These are phyloP conservation scores for Fomitopsis pulvina DNA, from an alignment of 768 basidiomycete genomes.

Conservation along the genomic window DNA sequence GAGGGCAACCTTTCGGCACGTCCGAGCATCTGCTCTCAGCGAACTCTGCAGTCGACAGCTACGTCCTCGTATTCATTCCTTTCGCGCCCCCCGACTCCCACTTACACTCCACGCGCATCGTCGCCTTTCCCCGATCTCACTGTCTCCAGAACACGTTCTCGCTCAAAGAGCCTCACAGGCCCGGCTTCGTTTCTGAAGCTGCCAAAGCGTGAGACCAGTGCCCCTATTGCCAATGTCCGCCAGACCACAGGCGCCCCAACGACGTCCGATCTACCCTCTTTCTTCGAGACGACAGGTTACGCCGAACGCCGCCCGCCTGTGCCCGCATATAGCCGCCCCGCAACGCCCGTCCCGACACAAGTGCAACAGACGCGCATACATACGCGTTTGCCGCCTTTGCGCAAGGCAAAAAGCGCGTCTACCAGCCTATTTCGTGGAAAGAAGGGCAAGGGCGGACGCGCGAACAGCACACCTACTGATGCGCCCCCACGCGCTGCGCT, in stretches of 20 bases:
- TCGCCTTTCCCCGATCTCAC: conserved; percentile 8
- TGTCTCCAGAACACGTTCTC: conserved; percentile 7
- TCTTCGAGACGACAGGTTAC: conserved; percentile 15
- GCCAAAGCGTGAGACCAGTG: conserved; percentile 5
- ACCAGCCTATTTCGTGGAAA: conserved; percentile 1
- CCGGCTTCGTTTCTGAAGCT: conserved; percentile 7
- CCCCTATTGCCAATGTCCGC: conserved; percentile 4
- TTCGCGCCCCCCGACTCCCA: conserved; percentile 7
- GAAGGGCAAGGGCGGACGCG: background rate
- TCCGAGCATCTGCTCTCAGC: conserved; percentile 11
- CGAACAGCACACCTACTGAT: background rate
- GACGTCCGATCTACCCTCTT: conserved; percentile 7
- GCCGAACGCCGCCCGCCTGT: background rate
- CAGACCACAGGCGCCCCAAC: background rate
- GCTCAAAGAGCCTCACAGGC: conserved; percentile 8
- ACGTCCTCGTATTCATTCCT: conserved; percentile 3
- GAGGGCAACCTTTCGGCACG: conserved; percentile 8
- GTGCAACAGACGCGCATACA: conserved; percentile 6
- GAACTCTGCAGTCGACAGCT: conserved; percentile 1
- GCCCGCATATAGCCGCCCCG: conserved; percentile 14
- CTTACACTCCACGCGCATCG: conserved; percentile 4
- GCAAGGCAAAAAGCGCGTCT: conserved; percentile 10
- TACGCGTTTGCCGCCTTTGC: conserved; percentile 13
- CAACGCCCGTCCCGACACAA: conserved; percentile 4
- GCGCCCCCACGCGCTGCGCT: background rate